These are phyloP conservation scores for Delitschia confertaspora DNA, from an alignment of 495 filamentous ascomycete genomes.

Conservation along the genomic window DNA sequence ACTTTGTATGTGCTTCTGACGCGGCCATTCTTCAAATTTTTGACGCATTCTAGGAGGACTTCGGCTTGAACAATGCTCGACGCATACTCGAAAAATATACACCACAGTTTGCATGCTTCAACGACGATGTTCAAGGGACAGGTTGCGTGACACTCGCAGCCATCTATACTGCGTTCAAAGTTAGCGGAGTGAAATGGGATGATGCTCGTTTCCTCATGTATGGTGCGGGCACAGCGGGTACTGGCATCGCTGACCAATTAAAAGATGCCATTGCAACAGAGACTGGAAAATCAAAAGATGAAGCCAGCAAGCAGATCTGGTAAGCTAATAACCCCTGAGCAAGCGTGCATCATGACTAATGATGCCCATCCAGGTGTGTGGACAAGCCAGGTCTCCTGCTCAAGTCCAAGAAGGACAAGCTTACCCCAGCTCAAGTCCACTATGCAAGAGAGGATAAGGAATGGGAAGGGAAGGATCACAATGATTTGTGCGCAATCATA, in stretches of 20 bases:
- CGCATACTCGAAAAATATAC: conserved; percentile 68
- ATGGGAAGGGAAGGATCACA: conserved; percentile 49
- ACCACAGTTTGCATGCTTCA: conserved; percentile 70
- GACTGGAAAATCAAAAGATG: conserved; percentile 55
- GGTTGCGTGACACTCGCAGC: conserved; percentile 80
- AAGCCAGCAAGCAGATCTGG: conserved; percentile 79
- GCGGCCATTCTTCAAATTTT: neutral
- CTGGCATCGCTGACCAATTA: conserved; percentile 77
- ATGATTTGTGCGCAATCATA: conserved; percentile 57
- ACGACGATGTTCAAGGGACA: conserved; percentile 87
- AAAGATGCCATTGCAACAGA: conserved; percentile 66
- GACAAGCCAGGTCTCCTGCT: conserved; percentile 76
- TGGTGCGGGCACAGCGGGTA: conserved; percentile 78
- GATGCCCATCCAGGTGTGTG: conserved; percentile 52
- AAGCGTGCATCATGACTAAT: neutral
- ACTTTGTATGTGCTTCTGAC: conserved; percentile 47
- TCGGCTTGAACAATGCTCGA: conserved; percentile 50
- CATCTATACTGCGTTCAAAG: conserved; percentile 62
- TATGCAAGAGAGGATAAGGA: conserved; percentile 59
- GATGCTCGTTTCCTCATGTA: conserved; percentile 67
- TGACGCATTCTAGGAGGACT: conserved; percentile 41
- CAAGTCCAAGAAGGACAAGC: conserved; percentile 47
- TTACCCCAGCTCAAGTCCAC: conserved; percentile 55
- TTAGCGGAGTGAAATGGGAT: conserved; percentile 54
- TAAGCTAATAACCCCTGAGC: conserved; percentile 30